phyloP scores from a whole-genome alignment of 306 rosid genomes.

The Benincasa hispida region DNA sequence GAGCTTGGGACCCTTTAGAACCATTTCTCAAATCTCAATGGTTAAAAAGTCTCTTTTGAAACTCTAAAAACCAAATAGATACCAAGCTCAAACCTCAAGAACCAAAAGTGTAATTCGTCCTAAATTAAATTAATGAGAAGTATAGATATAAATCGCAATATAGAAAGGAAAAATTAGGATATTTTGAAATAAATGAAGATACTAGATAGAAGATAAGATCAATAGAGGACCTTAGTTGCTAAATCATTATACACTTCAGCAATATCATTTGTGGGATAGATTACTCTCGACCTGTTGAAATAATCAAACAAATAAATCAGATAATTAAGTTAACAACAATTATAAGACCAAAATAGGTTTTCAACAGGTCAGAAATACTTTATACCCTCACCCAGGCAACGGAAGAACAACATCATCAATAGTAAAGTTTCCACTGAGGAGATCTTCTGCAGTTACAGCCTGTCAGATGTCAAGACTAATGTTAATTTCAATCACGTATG shows the following conservation, averaged over 20 bases:
- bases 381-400: conserved; percentile 70
- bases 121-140: background rate
- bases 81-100: background rate
- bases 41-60: background rate
- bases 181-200: background rate
- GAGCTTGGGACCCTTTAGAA: background rate
- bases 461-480: conserved; percentile 20
- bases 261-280: conserved; percentile 58
- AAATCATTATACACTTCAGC: conserved; percentile 66
- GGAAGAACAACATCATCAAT: conserved; percentile 88
- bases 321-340: background rate
- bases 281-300: conserved; percentile 56
- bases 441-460: conserved; percentile 64
- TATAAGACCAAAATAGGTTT: conserved; percentile 2
- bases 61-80: background rate
- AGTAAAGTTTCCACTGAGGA: conserved; percentile 39
- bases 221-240: conserved; percentile 47
- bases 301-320: background rate
- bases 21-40: too few relatives aligned
- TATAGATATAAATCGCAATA: background rate
- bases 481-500: background rate
- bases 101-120: too few relatives aligned
- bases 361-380: background rate
- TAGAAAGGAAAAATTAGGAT: background rate
- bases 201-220: background rate